Evolutionary conservation across 2,329 filamentous ascomycete genomes (phyloP), one percentile per base, ranked within the genome.

Genomic region (Grosmannia huntii): DNA sequence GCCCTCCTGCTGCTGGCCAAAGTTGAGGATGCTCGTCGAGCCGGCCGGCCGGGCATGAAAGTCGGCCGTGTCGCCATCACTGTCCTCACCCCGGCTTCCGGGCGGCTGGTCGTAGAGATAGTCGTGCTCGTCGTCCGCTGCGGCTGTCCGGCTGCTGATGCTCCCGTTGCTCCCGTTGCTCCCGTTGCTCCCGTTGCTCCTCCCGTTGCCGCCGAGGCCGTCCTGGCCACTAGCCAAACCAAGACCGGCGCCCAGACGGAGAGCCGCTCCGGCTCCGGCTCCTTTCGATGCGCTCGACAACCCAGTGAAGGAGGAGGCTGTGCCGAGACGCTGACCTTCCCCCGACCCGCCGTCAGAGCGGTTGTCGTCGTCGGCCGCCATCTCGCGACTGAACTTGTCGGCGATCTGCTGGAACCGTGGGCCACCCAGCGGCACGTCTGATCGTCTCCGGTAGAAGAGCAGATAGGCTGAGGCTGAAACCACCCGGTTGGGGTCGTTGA

Each of bases 361-460:
- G 52, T 67, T 69, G 55, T 81, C 80, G 56, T 71, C 77, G 60
- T 76, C 76, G 57, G 70, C 74, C 55, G 72, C 69, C 28, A 70
- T 69, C 56, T 77, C 72, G 60, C 79, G 78, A 62, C 79, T 77
- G 66, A 81, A 87, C 58, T 79, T 76, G 56, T 84, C 80, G 57
- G 89, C 76, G 55, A 96, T 83, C 63, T 85, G 76, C 64, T 85
- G 80, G 60, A 96, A 85, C 56, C 80, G 80, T 51, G 85, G 79
- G 28, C 91, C 91, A 59, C 94, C 94, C 63, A 99, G 82, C 62
- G 90, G 87, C 61, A 72, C 73, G 9, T 81, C 77, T 5, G 90
- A 89, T 62, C 90, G 86, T 59, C 94, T 87, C 48, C 94, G 89
- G 73, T 99, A 99, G 76, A 99, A 99, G 38, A 99, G 78, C 12